Evolutionary conservation across 768 basidiomycete species (phyloP), one percentile per base, ranked within the genome.

Genomic region (Suillus clintonianus): DNA sequence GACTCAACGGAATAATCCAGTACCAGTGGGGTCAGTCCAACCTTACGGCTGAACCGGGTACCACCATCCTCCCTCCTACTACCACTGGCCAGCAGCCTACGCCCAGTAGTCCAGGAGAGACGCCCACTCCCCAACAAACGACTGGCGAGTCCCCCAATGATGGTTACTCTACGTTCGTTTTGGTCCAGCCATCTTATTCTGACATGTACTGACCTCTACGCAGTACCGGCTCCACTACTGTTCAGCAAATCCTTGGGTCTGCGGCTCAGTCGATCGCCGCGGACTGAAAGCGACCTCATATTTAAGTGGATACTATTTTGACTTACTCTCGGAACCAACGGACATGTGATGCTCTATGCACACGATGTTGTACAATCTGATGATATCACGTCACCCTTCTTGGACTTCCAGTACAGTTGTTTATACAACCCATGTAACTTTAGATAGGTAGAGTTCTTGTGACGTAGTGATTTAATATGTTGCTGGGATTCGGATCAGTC

Each of bases 121-220:
- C 79, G 0, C 67, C 72, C 8, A 66, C 71, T 30, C 76, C 39
- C 64, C 73, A 7, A 74, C 62, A 32, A 68, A 69, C 74, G 22
- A 82, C 82, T 5, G 86, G 85, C 8, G 59, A 78, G n/a, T 86
- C 87, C 4, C 89, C 89, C 32, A 86, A 87, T 62, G 89, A 90
- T 74, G 89, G 89, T 71, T 89, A 89, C 69, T 78, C 79, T 42
- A 77, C 58, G 76, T 77, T 47, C 45, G 77, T 66, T n/a, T n/a
- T n/a, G 30, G 22, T 37, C 17, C 19, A 15, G 22, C n/a, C 55
- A 24, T 56, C 62, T 65, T 59, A 27, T 43, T 41, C 15, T 55
- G n/a, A 19, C 43, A 50, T 62, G 34, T 70, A n/a, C 43, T 41
- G 32, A 39, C 32, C 36, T 51, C 58, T 43, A 39, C 61, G 80